Conservation (phyloP, 192 early-diverging fungal species). For the Dissophora ornata region DNA sequence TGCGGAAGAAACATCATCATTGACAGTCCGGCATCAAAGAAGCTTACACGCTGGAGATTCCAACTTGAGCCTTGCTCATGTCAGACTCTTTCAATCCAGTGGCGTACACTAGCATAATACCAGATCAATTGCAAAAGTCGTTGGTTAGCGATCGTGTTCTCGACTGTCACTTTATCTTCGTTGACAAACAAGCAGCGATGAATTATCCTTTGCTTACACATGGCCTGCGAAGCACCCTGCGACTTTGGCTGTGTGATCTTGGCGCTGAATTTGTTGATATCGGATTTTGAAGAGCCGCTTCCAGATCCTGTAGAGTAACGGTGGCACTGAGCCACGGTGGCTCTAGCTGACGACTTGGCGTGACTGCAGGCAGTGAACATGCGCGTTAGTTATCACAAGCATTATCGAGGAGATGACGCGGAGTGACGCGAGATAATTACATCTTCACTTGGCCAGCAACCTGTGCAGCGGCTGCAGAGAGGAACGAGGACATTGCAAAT, state of each 20-base stretch:
- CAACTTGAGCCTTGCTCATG: constrained; percentile 92
- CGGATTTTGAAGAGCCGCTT: constrained; percentile 21
- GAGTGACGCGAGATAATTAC: neutral
- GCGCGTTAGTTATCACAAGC: too few species aligned
- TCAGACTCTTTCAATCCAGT: constrained; percentile 89
- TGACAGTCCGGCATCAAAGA: too few species aligned
- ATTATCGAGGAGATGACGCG: neutral
- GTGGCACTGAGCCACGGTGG: constrained; percentile 34
- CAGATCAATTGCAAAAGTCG: neutral
- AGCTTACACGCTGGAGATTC: constrained; percentile 94
- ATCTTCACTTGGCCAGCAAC: constrained; percentile 49
- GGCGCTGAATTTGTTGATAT: constrained; percentile 86
- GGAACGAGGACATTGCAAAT: constrained; percentile 36
- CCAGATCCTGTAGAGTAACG: constrained; percentile 45
- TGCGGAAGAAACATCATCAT: too few species aligned
- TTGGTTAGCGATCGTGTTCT: too few species aligned
- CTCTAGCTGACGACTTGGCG: constrained; percentile 35
- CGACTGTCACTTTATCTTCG: too few species aligned
- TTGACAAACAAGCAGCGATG: too few species aligned
- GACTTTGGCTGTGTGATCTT: constrained; percentile 94
- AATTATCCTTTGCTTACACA: constrained; percentile 72
- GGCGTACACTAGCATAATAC: constrained; percentile 88
- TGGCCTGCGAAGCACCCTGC: constrained; percentile 97
- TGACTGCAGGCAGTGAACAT: constrained; percentile 12
- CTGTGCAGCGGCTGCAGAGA: constrained; percentile 44